Evolutionary conservation across 768 basidiomycete genomes (phyloP).

Genomic region (Naematelia encephala): DNA sequence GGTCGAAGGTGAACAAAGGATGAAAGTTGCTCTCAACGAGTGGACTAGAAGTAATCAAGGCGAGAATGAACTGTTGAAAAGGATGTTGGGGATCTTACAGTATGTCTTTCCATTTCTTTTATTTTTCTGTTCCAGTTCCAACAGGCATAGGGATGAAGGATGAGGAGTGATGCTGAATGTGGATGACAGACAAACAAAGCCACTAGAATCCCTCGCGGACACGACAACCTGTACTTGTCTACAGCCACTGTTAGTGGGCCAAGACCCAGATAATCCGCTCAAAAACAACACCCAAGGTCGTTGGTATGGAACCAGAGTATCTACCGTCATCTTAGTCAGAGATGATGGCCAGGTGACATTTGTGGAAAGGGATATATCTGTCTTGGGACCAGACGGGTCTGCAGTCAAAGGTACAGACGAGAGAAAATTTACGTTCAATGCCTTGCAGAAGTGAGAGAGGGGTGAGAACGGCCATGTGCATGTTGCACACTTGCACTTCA

Average conservation of each 20-base stretch:
- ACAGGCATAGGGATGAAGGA: too few relatives aligned
- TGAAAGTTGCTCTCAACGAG: constrained; percentile 22
- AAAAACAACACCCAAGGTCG: constrained; percentile 9
- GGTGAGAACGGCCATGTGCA: too few relatives aligned
- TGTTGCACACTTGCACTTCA: too few relatives aligned
- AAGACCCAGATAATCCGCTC: background rate
- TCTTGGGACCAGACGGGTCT: constrained; percentile 20
- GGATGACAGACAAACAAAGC: constrained; percentile 16
- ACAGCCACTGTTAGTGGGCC: constrained; percentile 22
- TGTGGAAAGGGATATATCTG: constrained; percentile 41
- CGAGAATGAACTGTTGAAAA: constrained; percentile 31
- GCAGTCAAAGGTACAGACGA: constrained; percentile 22
- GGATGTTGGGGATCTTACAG: constrained; percentile 35
- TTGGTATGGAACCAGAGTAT: constrained; percentile 46
- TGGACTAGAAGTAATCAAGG: constrained; percentile 13
- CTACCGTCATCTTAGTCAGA: constrained; percentile 44
- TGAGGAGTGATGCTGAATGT: too few relatives aligned
- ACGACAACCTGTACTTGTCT: constrained; percentile 21
- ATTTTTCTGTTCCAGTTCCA: too few relatives aligned
- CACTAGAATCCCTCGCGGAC: constrained; percentile 19
- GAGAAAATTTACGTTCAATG: constrained; percentile 19
- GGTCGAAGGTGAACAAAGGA: constrained; percentile 30
- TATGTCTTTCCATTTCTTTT: constrained; percentile 22
- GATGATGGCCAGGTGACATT: constrained; percentile 38
- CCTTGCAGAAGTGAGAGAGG: background rate